Evolutionary conservation across 129 eudicot genomes (phyloP).

Genomic region (Logfia minima): DNA sequence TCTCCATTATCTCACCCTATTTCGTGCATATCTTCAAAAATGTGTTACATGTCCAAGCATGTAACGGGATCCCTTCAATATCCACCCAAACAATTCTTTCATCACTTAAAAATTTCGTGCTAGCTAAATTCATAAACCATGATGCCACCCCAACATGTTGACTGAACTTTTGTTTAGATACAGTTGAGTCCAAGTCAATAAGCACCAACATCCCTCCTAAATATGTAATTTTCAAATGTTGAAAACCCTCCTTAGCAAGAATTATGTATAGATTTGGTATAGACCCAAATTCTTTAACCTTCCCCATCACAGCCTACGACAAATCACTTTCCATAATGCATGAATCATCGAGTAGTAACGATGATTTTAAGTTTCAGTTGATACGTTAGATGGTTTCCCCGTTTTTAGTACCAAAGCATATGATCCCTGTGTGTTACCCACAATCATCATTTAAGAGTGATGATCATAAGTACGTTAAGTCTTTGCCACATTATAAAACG

Average conservation of each 20-base stretch:
- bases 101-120: not conserved
- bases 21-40: not conserved
- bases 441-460: not conserved
- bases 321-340: too few species aligned
- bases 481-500: too few species aligned
- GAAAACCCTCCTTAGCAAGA: not conserved
- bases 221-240: not conserved
- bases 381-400: not conserved
- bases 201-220: not conserved
- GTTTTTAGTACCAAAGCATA: not conserved
- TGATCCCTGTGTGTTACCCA: not conserved
- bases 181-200: not conserved
- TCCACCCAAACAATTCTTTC: not conserved
- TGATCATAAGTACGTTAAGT: not conserved
- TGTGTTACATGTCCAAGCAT: not conserved
- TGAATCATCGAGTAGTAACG: too few species aligned
- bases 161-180: not conserved
- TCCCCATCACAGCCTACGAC: not conserved
- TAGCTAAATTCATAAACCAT: not conserved
- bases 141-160: not conserved
- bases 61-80: not conserved
- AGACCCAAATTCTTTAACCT: not conserved
- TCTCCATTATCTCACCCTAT: not conserved
- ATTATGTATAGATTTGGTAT: too few species aligned
- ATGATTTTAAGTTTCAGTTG: too few species aligned